Base-by-base conservation (phyloP, 1,284 basidiomycete genomes). In the Apiotrichum siamense region DNA sequence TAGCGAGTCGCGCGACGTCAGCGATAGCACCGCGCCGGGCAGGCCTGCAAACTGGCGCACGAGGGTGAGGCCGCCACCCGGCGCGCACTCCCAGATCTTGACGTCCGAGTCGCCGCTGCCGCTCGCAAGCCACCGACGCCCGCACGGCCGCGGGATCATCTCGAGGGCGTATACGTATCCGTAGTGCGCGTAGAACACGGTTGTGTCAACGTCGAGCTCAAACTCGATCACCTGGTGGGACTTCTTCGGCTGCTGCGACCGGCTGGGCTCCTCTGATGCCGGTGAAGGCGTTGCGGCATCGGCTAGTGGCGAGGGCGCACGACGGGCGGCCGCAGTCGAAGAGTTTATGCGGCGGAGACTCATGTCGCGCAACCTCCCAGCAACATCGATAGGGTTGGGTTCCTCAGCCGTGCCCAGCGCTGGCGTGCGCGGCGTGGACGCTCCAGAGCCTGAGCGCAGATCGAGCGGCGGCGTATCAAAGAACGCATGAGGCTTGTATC, bases 81-180 rank as follows among this genome's bases (percentile, higher is more conserved):
- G 56, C 7, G 76, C 75, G 47, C 85, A 83, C n/a, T 78, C 73
- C 90, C 89, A 92, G n/a, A 91, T 73, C 83, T 93, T 94, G 62
- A 96, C 83, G 18, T 83, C 83, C 65, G 88, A 88, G 64, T 94
- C 91, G 1, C 92, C 92, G 54, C 87, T 86, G 13, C 90, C 90
- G 4, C 88, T 89, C 10, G 86, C 80, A 13, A 93, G 79, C 58
- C 83, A 81, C 11, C 79, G 73, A 20, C 64, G 70, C 7, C 75
- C 75, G 21, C 77, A 76, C 2, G 55, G 58, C 44, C 62, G 60
- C n/a, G 52, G 40, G 27, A 74, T 66, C 31, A 85, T 74, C 1
- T 81, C 76, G 78, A 97, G 84, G 59, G 87, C 89, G 67, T 97
- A 97, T 15, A 97, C 81, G 67, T 97, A 97, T 11, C 93, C 93